Evolutionary conservation across 768 basidiomycete genomes (phyloP).

Genomic region (Lentinula guzmanii): DNA sequence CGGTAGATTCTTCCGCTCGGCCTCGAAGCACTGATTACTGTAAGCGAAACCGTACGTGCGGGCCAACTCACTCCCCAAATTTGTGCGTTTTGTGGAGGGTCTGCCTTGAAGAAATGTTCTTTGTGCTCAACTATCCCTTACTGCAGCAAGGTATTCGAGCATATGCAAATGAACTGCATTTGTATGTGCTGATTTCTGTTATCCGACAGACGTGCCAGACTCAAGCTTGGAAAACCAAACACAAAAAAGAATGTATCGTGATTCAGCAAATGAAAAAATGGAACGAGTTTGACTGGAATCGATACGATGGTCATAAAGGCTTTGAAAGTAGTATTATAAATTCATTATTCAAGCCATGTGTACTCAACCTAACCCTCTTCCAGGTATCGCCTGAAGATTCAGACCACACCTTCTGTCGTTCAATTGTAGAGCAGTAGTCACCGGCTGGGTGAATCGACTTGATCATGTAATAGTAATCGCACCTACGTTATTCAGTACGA

Average conservation of each 20-base stretch:
- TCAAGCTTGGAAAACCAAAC: conserved; percentile 15
- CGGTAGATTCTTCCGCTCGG: neutral
- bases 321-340: neutral
- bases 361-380: neutral
- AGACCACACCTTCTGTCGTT: no score
- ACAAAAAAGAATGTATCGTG: conserved; percentile 20
- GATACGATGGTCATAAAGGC: conserved; percentile 9
- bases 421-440: no score
- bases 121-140: neutral
- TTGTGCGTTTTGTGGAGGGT: neutral
- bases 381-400: neutral
- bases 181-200: neutral
- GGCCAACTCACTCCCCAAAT: neutral
- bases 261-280: conserved; percentile 17
- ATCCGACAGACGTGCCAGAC: conserved; percentile 16
- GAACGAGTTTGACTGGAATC: conserved; percentile 19
- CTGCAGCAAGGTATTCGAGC: neutral
- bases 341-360: neutral
- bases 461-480: no score
- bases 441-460: no score
- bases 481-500: no score
- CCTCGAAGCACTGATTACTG: neutral
- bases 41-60: neutral
- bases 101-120: neutral
- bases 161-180: neutral